These are phyloP conservation scores for Apiotrichum gracile DNA, from an alignment of 1,284 basidiomycete species.

Conservation along the genomic window DNA sequence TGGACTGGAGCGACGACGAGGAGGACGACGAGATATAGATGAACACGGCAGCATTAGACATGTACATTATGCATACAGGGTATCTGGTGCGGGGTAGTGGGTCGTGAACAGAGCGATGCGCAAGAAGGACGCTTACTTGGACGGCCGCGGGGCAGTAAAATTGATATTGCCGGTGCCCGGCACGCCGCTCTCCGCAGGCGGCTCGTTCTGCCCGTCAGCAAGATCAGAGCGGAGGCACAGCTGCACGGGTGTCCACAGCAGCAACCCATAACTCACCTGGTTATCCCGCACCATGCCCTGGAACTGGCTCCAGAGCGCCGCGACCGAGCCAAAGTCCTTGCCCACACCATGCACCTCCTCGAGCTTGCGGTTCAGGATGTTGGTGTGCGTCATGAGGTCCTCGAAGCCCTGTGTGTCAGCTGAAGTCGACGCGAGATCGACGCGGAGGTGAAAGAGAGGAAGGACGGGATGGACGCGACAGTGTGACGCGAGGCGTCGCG, in stretches of 20 bases:
- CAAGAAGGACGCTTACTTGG: neutral
- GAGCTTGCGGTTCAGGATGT: conserved; percentile 82
- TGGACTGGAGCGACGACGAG: conserved; percentile 37
- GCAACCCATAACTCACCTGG: conserved; percentile 28
- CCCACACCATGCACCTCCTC: conserved; percentile 90
- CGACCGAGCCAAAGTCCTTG: conserved; percentile 84
- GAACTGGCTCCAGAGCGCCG: conserved; percentile 66
- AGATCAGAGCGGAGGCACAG: too few relatives aligned
- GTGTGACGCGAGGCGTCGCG: too few relatives aligned
- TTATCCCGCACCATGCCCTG: conserved; percentile 37
- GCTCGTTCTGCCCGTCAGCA: conserved; percentile 4
- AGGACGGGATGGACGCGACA: too few relatives aligned
- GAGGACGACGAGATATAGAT: conserved; percentile 36
- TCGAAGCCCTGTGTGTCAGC: conserved; percentile 68
- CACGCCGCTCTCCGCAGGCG: conserved; percentile 34
- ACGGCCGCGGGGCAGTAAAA: conserved; percentile 18
- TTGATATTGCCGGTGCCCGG: conserved; percentile 41
- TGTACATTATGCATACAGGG: neutral
- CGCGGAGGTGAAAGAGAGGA: too few relatives aligned
- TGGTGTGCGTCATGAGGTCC: conserved; percentile 74
- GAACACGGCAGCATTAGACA: neutral
- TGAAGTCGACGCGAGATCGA: neutral
- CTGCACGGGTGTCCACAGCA: too few relatives aligned
- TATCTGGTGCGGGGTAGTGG: neutral
- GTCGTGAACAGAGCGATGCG: neutral